Conservation (phyloP, 768 basidiomycete species). For the Amanita subjunquillea region DNA sequence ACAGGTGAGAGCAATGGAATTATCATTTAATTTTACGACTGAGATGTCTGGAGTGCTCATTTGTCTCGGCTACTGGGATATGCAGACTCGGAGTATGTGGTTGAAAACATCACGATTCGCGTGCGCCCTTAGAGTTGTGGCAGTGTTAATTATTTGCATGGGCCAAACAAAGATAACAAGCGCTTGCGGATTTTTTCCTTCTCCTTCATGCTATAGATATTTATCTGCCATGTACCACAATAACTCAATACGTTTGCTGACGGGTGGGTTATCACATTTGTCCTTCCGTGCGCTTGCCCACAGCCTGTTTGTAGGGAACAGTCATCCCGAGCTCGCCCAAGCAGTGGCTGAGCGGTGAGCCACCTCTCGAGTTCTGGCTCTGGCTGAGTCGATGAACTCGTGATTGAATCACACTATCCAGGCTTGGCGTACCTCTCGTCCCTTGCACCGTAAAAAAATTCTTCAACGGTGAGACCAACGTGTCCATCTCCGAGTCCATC, state of each 20-base stretch:
- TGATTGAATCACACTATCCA: conserved; percentile 41
- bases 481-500: conserved; percentile 91
- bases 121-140: conserved; percentile 40
- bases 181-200: neutral
- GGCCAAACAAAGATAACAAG: conserved; percentile 23
- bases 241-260: conserved; percentile 67
- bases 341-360: conserved; percentile 95
- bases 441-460: conserved; percentile 84
- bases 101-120: conserved; percentile 86
- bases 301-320: conserved; percentile 60
- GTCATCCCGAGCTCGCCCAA: conserved; percentile 95
- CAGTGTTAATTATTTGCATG: conserved; percentile 32
- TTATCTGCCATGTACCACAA: conserved; percentile 59
- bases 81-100: conserved; percentile 94
- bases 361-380: conserved; percentile 33
- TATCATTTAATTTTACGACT: conserved; percentile 3
- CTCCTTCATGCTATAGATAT: conserved; percentile 25
- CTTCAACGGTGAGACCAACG: conserved; percentile 91
- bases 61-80: conserved; percentile 80
- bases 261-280: conserved; percentile 35
- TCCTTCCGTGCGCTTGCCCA: conserved; percentile 4
- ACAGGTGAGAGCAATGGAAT: conserved; percentile 54
- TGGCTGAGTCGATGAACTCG: conserved; percentile 35
- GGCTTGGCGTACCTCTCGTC: conserved; percentile 82
- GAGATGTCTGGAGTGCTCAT: conserved; percentile 46